Evolutionary conservation across 2,329 filamentous ascomycete genomes (phyloP).

Genomic region (Chaetoscypha palmicola): DNA sequence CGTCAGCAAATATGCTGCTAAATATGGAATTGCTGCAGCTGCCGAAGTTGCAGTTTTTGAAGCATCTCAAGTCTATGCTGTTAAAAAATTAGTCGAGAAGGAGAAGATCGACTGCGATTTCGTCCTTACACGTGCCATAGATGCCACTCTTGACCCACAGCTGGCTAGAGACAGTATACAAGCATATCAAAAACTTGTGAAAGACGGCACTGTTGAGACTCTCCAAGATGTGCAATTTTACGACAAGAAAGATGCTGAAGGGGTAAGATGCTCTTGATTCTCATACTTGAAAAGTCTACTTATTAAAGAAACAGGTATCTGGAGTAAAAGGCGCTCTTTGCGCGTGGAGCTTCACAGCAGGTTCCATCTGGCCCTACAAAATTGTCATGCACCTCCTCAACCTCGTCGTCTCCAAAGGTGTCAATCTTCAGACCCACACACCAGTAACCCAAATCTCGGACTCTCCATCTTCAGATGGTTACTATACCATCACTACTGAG

Average conservation of each 20-base stretch:
- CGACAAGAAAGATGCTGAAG: constrained; percentile 9
- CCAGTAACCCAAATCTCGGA: constrained; percentile 32
- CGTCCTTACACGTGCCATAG: constrained; percentile 33
- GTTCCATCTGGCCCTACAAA: constrained; percentile 50
- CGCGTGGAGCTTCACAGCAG: constrained; percentile 17
- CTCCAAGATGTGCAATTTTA: constrained; percentile 14
- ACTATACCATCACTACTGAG: constrained; percentile 42
- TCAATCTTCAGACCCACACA: constrained; percentile 47
- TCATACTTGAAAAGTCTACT: not conserved
- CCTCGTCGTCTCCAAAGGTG: constrained; percentile 36
- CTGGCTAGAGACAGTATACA: constrained; percentile 19
- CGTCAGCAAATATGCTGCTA: constrained; percentile 28
- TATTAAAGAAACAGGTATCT: constrained; percentile 7
- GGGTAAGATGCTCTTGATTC: constrained; percentile 12
- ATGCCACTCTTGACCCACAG: constrained; percentile 31
- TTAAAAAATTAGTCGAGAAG: constrained; percentile 35
- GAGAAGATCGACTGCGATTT: constrained; percentile 39
- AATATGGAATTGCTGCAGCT: constrained; percentile 33
- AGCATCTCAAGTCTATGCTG: constrained; percentile 32
- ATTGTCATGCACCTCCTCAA: constrained; percentile 47
- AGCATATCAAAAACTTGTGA: constrained; percentile 9
- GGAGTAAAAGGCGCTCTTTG: constrained; percentile 20
- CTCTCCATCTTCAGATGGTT: constrained; percentile 19
- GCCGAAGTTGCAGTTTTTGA: constrained; percentile 36
- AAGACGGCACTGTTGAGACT: constrained; percentile 7